Base-by-base conservation (phyloP, 2,329 filamentous ascomycete species). In the Pseudogymnoascus sp. region DNA sequence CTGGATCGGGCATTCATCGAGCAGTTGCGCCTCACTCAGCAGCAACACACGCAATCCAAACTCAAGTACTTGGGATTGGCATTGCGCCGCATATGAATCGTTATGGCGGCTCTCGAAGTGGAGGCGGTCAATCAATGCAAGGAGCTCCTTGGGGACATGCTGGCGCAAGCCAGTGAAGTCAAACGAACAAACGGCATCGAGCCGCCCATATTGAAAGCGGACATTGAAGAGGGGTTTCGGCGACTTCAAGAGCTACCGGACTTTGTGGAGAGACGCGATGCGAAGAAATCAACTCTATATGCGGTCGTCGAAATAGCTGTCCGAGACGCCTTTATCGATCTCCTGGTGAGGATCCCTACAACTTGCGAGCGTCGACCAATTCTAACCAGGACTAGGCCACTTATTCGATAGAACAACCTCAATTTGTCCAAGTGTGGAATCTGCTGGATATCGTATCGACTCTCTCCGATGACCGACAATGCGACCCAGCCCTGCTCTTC, bases 361-460 rank as follows among this genome's bases (percentile, higher is more conserved):
- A 39, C 67, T 66, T 65, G 67, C 68, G 68, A 69, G 64, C 64
- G 62, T 64, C 67, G 67, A 67, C 69, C 51, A 64, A 64, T 68
- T 71, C 74, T 77, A 67, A 76, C 75, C 67, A 72, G 67, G 70
- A 67, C 66, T 69, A 93, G 89, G 87, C 89, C 47, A 85, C 84
- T 40, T 91, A 84, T 11, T 80, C 85, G 7, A 96, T 97, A 69
- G 83, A 91, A 39, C 85, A 90, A 26, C 86, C 90, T 45, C 81
- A 84, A 0, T 96, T 97, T 71, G 86, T 91, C 60, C 83, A 86
- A 65, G 85, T 97, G 67, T 99, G 93, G 93, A 95, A 97, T 72
- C 80, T 99, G 4, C 84, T 99, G 64, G 96, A 99, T 73, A 86
- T 97, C 45, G 81, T 97, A n/a, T 88, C 90, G 0, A 86, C 96